Evolutionary conservation across 2,329 filamentous ascomycete species (phyloP).

Genomic region (Tolypocladium nubicola): DNA sequence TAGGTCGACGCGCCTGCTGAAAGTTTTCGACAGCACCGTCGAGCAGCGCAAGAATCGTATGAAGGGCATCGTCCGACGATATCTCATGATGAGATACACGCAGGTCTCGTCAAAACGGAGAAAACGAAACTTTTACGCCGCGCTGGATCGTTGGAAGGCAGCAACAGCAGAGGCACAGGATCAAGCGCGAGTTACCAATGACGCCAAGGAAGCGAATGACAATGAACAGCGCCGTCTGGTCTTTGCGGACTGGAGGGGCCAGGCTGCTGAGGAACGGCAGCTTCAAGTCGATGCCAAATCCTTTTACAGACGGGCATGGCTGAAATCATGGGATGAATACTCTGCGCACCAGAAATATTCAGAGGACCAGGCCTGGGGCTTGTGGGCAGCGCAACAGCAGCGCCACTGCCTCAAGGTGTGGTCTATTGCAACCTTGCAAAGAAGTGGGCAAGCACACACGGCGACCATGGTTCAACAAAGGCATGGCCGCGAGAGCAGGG

Average conservation of each 20-base stretch:
- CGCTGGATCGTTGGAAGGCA: conserved; percentile 20
- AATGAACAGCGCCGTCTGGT: conserved; percentile 3
- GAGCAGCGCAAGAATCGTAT: conserved; percentile 14
- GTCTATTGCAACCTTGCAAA: conserved; percentile 25
- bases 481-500: conserved; percentile 19
- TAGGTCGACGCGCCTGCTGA: conserved; percentile 15
- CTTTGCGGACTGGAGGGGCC: conserved; percentile 11
- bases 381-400: conserved; percentile 21
- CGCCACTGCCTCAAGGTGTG: conserved; percentile 22
- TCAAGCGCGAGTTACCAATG: conserved; percentile 7
- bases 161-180: conserved; percentile 5
- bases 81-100: conserved; percentile 24
- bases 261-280: conserved; percentile 8
- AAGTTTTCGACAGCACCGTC: conserved; percentile 14
- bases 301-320: conserved; percentile 9
- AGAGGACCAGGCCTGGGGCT: conserved; percentile 16
- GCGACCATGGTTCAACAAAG: conserved; percentile 20
- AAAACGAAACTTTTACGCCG: conserved; percentile 19
- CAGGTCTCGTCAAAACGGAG: conserved; percentile 21
- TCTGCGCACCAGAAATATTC: conserved; percentile 12
- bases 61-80: conserved; percentile 17
- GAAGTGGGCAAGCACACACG: conserved; percentile 25
- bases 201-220: conserved; percentile 7
- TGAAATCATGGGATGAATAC: conserved; percentile 12
- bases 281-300: conserved; percentile 8